These are phyloP conservation scores for Neonectria coccinea DNA, from an alignment of 2,329 filamentous ascomycete species.

Conservation along the genomic window DNA sequence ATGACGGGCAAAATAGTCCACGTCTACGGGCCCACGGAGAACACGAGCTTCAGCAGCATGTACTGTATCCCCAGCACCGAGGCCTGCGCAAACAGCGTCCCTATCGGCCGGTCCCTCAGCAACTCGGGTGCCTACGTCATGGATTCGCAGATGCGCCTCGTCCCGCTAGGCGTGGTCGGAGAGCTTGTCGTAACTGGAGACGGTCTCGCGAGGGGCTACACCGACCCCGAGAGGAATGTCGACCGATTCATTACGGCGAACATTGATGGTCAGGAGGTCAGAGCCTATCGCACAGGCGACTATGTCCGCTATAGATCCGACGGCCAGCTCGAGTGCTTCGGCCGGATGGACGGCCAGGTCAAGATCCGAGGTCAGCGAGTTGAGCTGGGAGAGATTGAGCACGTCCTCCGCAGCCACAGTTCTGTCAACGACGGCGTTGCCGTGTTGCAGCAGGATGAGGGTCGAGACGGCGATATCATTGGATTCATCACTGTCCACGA, in stretches of 20 bases:
- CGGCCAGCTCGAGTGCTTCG: constrained; percentile 30
- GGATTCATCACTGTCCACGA: neutral
- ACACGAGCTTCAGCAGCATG: constrained; percentile 22
- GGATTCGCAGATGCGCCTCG: constrained; percentile 40
- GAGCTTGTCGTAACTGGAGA: constrained; percentile 47
- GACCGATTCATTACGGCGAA: neutral
- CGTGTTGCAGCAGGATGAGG: neutral
- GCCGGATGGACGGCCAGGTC: constrained; percentile 14
- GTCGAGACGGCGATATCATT: neutral
- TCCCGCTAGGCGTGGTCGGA: constrained; percentile 44
- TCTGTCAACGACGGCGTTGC: constrained; percentile 2
- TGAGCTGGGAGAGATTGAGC: constrained; percentile 40
- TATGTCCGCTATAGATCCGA: constrained; percentile 31
- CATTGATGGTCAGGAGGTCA: neutral
- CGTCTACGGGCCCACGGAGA: constrained; percentile 39
- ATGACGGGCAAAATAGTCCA: constrained; percentile 20
- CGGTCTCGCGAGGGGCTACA: constrained; percentile 2
- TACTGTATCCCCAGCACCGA: constrained; percentile 17
- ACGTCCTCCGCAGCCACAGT: constrained; percentile 7
- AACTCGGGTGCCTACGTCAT: constrained; percentile 42
- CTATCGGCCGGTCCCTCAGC: constrained; percentile 37
- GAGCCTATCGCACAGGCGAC: constrained; percentile 36
- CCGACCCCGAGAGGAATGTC: neutral
- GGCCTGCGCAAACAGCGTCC: constrained; percentile 27
- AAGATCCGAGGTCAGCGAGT: constrained; percentile 40